Percentiles rank a stretch among this genome's conserved stretches.
Conservation (phyloP, 768 basidiomycete species). For the Phaeolepiota aurea region DNA sequence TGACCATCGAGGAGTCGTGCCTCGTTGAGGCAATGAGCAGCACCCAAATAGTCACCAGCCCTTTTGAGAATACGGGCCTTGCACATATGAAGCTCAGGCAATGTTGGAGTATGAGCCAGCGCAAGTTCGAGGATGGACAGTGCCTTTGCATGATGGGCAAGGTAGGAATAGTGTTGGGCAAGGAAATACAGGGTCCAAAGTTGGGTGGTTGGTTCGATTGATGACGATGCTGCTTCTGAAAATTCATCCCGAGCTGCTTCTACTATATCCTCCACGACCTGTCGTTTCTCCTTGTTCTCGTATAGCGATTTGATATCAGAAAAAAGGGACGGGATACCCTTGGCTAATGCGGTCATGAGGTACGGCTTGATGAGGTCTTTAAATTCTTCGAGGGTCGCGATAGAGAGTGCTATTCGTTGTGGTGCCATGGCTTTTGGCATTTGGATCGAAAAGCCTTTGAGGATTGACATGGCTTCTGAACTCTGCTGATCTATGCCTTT, state of each 20-base stretch:
- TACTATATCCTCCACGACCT: slow-evolving; percentile 60
- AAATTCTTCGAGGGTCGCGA: slow-evolving; percentile 67
- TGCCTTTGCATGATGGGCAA: slow-evolving; percentile 43
- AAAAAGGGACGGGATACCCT: slow-evolving; percentile 91
- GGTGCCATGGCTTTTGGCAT: slow-evolving; percentile 67
- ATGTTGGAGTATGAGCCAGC: slow-evolving; percentile 80
- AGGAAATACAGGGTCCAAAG: slow-evolving; percentile 96
- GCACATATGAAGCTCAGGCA: slow-evolving; percentile 83
- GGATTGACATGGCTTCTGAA: slow-evolving; percentile 41
- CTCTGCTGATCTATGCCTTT: slow-evolving; percentile 38
- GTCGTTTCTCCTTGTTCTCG: slow-evolving; percentile 50
- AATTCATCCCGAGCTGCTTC: slow-evolving; percentile 37
- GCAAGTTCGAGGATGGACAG: slow-evolving; percentile 59
- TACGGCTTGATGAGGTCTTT: slow-evolving; percentile 56
- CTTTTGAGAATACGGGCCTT: slow-evolving; percentile 83
- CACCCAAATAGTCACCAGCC: slow-evolving; percentile 69
- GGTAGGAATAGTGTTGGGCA: slow-evolving; percentile 76
- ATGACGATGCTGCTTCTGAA: slow-evolving; percentile 12
- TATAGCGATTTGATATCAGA: slow-evolving; percentile 88
- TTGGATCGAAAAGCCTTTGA: slow-evolving; percentile 52
- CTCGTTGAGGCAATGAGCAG: slow-evolving; percentile 69
- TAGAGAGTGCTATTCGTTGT: slow-evolving; percentile 60
- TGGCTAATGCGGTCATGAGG: slow-evolving; percentile 58
- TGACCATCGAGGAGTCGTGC: slow-evolving; percentile 85
- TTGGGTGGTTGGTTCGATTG: slow-evolving; percentile 67